These are phyloP conservation scores for Entophlyctis luteolus DNA, from an alignment of 192 early-diverging fungal genomes.

Conservation along the genomic window DNA sequence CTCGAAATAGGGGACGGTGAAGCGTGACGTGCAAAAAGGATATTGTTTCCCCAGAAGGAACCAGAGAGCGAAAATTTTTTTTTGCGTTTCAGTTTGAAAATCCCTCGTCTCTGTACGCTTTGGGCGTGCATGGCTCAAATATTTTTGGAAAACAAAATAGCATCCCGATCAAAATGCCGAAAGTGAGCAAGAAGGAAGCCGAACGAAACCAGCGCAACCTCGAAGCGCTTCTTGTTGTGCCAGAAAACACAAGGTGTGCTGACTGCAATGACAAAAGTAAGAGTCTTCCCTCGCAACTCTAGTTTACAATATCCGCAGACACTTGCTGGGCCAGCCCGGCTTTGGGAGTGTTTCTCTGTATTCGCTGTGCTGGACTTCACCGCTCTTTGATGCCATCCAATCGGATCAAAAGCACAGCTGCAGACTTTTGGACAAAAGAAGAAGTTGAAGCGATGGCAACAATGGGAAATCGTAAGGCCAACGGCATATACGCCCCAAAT, in stretches of 20 bases:
- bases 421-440: slow-evolving; percentile 86
- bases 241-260: slow-evolving; percentile 47
- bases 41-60: no score
- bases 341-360: slow-evolving; percentile 47
- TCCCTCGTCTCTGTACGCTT: no score
- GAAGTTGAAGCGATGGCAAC: slow-evolving; percentile 66
- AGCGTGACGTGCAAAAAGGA: no score
- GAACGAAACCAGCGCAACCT: slow-evolving; percentile 31
- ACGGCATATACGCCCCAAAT: slow-evolving; percentile 6
- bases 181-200: background rate
- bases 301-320: no score
- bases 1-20: no score
- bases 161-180: background rate
- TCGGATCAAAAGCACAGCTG: slow-evolving; percentile 81
- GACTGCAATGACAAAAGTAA: slow-evolving; percentile 41
- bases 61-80: no score
- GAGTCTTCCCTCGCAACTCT: background rate
- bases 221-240: slow-evolving; percentile 33
- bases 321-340: slow-evolving; percentile 46
- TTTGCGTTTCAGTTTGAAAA: no score
- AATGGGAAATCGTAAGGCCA: slow-evolving; percentile 36
- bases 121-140: no score
- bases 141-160: background rate
- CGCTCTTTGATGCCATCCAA: slow-evolving; percentile 78
- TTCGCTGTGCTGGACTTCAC: slow-evolving; percentile 51